Conservation (phyloP, 345 rosid species). For the Physaria fendleri region DNA sequence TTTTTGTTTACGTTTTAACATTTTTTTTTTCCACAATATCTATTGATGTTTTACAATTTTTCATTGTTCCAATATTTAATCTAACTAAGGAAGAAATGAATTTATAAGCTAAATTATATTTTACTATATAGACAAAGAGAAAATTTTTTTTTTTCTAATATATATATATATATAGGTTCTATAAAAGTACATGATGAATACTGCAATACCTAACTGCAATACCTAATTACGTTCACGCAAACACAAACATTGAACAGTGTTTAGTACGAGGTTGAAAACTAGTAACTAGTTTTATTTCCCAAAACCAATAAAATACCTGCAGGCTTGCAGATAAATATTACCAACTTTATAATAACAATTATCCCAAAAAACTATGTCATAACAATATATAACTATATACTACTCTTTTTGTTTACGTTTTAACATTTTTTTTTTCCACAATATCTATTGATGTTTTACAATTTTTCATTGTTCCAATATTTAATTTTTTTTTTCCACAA, state of each 20-base stretch:
- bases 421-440: too few species aligned
- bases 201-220: conserved; percentile 27
- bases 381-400: background rate
- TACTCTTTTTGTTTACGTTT: too few species aligned
- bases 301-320: conserved; percentile 25
- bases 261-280: conserved; percentile 31
- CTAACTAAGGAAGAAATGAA: conserved; percentile 19
- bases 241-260: conserved; percentile 30
- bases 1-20: too few species aligned
- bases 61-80: too few species aligned
- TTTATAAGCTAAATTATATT: conserved; percentile 8
- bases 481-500: too few species aligned
- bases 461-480: too few species aligned
- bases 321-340: conserved; percentile 12
- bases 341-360: background rate
- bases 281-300: conserved; percentile 16
- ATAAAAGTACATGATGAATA: conserved; percentile 30
- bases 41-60: too few species aligned
- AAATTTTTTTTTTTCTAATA: background rate
- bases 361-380: background rate
- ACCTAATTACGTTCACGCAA: conserved; percentile 29
- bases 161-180: conserved; percentile 22
- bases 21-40: too few species aligned
- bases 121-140: background rate
- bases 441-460: too few species aligned